These are phyloP conservation scores for Rheum nobile DNA, from an alignment of 148 eudicot species.

Conservation along the genomic window DNA sequence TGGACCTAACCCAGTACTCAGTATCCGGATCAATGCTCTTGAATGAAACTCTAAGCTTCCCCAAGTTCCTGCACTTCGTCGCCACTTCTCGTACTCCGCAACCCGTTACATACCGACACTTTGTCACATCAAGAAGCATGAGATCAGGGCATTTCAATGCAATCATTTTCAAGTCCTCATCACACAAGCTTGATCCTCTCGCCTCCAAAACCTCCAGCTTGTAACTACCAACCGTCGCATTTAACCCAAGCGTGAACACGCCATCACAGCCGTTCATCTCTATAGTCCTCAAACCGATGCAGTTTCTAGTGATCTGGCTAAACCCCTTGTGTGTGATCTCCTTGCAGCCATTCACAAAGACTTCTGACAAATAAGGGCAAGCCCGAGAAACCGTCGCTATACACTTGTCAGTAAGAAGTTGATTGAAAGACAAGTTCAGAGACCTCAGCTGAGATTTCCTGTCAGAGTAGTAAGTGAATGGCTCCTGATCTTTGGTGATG, in stretches of 20 bases:
- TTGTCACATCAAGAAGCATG: not conserved
- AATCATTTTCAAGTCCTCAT: not conserved
- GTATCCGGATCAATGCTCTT: not conserved
- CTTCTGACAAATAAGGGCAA: conserved; percentile 40
- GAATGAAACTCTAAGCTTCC: not conserved
- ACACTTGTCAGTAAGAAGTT: conserved; percentile 26
- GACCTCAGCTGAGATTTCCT: conserved; percentile 22
- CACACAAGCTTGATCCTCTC: conserved; percentile 28
- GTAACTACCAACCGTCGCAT: not conserved
- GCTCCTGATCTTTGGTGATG: conserved; percentile 17
- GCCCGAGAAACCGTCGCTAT: conserved; percentile 28
- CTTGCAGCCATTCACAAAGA: conserved; percentile 35
- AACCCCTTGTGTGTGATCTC: conserved; percentile 35
- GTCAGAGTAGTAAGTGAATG: conserved; percentile 11
- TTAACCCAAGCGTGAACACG: conserved; percentile 25
- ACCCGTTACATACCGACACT: not conserved
- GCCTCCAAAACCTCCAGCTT: conserved; percentile 32
- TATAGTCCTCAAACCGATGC: conserved; percentile 31
- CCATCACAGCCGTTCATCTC: conserved; percentile 28
- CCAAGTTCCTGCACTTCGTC: not conserved
- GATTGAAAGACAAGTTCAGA: conserved; percentile 22
- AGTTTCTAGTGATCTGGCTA: conserved; percentile 24
- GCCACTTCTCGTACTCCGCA: not conserved
- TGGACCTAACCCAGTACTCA: not conserved
- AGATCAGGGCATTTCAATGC: not conserved